phyloP scores from a whole-genome alignment of 2,329 filamentous ascomycete genomes.

The Pseudogymnoascus sp. region DNA sequence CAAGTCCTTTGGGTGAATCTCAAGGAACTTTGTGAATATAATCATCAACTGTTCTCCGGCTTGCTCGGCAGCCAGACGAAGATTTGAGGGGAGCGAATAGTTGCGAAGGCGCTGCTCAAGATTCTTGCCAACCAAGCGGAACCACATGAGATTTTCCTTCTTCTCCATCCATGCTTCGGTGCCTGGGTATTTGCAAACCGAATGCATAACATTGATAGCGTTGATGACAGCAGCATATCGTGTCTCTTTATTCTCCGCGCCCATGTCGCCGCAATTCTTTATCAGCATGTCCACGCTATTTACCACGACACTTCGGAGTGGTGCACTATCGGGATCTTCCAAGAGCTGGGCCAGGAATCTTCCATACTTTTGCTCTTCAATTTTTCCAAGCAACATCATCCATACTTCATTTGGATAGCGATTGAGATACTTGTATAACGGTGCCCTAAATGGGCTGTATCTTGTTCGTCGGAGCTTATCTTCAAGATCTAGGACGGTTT shows the following conservation, averaged over 20 bases:
- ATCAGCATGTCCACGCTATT: slow-evolving; percentile 66
- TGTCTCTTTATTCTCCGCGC: slow-evolving; percentile 60
- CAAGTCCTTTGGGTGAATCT: slow-evolving; percentile 64
- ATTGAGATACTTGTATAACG: slow-evolving; percentile 88
- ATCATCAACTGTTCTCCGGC: slow-evolving; percentile 80
- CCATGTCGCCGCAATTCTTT: slow-evolving; percentile 54
- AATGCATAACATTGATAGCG: slow-evolving; percentile 74
- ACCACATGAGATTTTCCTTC: slow-evolving; percentile 50
- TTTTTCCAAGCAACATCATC: slow-evolving; percentile 65
- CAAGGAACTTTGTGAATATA: slow-evolving; percentile 73
- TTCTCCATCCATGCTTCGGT: slow-evolving; percentile 65
- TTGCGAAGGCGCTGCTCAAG: slow-evolving; percentile 65
- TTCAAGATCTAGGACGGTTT: slow-evolving; percentile 84
- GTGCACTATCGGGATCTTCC: slow-evolving; percentile 61
- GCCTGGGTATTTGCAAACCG: slow-evolving; percentile 58
- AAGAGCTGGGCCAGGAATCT: slow-evolving; percentile 86
- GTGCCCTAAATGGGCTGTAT: slow-evolving; percentile 82
- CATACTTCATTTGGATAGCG: slow-evolving; percentile 85
- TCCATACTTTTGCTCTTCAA: slow-evolving; percentile 81
- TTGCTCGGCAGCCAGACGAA: slow-evolving; percentile 82
- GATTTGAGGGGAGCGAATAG: slow-evolving; percentile 59
- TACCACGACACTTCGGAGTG: slow-evolving; percentile 66
- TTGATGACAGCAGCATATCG: slow-evolving; percentile 68
- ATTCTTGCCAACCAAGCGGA: slow-evolving; percentile 63
- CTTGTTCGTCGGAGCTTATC: slow-evolving; percentile 76